Evolutionary conservation across 768 basidiomycete species (phyloP), one percentile per base, ranked within the genome.

Genomic region (Leccinellum rugosiceps): DNA sequence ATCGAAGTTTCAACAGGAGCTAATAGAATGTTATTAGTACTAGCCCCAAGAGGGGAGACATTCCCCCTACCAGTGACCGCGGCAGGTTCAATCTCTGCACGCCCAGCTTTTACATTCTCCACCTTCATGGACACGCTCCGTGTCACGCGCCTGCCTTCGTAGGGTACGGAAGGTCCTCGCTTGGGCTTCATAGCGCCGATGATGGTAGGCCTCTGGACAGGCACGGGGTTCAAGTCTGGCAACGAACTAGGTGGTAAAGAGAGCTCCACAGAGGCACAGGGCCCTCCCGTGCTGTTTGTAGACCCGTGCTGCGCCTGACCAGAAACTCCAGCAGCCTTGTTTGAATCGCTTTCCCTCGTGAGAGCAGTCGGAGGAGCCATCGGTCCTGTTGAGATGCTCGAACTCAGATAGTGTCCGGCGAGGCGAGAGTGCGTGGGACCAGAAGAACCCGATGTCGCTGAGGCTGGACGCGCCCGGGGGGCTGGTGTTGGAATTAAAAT

Each of bases 101-200:
- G 44, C 3, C 48, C 55, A 15, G 50, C 21, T 41, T 57, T 60
- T 25, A 55, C 46, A 8, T 52, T 55, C 48, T 62, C 55, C 30
- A 64, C 60, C 49, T 60, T 73, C 61, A 73, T 47, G 15, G 70
- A 73, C 9, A 63, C 55, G 31, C 71, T 72, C 28, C 71, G 60
- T 13, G 71, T 72, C 13, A 72, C 30, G 6, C 68, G 72, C 38
- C 56, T 65, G 23, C 58, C n/a, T 15, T 53, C 58, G 10, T 50
- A 53, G 13, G 52, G 56, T 21, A 17, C n/a, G 1, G 58, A 61
- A 31, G 63, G 57, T 30, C 55, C 61, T 55, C 50, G 59, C 38
- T 53, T 68, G n/a, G 49, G 61, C 5, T 58, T 69, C 64, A 65
- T 59, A 28, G 56, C 49, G 1, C 55, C 51, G 9, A 61, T 19